These are phyloP conservation scores for Hypomontagnella monticulosa DNA, from an alignment of 495 filamentous ascomycete species.

Conservation along the genomic window DNA sequence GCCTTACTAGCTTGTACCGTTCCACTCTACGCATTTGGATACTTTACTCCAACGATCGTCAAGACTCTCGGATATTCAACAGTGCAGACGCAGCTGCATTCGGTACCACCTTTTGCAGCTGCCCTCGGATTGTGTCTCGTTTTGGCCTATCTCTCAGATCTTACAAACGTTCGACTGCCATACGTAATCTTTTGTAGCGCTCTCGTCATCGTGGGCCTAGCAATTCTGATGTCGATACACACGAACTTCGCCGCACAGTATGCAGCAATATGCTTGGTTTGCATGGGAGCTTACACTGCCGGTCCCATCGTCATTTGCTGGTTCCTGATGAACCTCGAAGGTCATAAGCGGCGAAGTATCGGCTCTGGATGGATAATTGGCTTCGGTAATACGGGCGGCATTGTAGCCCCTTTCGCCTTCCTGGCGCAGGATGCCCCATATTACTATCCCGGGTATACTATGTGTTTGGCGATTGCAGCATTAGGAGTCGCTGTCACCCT, in stretches of 20 bases:
- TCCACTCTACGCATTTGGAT: constrained; percentile 68
- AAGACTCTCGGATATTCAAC: constrained; percentile 64
- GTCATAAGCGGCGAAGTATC: constrained; percentile 76
- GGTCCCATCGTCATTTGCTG: constrained; percentile 79
- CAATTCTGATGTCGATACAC: constrained; percentile 69
- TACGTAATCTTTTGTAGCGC: constrained; percentile 51
- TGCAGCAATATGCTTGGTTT: constrained; percentile 71
- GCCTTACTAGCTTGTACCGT: constrained; percentile 64
- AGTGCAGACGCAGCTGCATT: constrained; percentile 73
- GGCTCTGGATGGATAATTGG: constrained; percentile 65
- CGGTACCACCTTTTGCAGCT: constrained; percentile 75
- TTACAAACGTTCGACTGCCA: constrained; percentile 54
- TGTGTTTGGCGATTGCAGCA: constrained; percentile 42
- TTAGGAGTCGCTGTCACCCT: constrained; percentile 11
- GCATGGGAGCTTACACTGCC: constrained; percentile 63
- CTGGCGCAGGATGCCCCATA: constrained; percentile 39
- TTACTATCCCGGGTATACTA: constrained; percentile 37
- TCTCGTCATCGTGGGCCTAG: constrained; percentile 60
- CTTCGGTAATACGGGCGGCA: constrained; percentile 42
- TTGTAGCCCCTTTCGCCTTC: constrained; percentile 44
- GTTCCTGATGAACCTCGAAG: constrained; percentile 82
- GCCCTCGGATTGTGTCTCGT: constrained; percentile 65
- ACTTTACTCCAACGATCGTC: constrained; percentile 74
- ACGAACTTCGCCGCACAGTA: constrained; percentile 62
- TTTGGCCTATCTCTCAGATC: constrained; percentile 64